A percentile compares a stretch with the other conserved stretches of the same genome.
Conservation (phyloP, 805 yeast species). For the Wickerhamiella azymoides region DNA sequence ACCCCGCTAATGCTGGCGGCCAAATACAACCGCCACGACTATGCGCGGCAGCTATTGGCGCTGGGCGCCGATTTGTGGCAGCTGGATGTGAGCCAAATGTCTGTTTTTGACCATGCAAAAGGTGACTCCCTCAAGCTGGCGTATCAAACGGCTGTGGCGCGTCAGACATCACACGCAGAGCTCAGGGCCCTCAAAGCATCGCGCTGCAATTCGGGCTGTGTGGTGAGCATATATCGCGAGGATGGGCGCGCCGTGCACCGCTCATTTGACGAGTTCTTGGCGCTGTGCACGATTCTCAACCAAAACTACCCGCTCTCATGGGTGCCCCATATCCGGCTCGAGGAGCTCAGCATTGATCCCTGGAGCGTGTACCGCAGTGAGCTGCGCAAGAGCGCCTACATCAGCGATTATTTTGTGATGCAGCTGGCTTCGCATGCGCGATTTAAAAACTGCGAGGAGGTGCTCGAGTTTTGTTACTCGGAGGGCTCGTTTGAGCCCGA, state of each 20-base stretch:
- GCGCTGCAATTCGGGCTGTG: slow-evolving; percentile 1
- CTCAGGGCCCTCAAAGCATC: slow-evolving; percentile 5
- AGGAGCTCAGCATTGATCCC: slow-evolving; percentile 21
- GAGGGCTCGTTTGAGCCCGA: slow-evolving; percentile 22
- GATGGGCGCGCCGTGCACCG: slow-evolving; percentile 21
- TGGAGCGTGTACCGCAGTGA: slow-evolving; percentile 21
- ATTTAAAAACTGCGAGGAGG: slow-evolving; percentile 25
- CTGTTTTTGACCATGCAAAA: slow-evolving; percentile 26
- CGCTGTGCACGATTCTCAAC: slow-evolving; percentile 23
- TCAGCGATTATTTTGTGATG: slow-evolving; percentile 37
- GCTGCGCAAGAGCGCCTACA: slow-evolving; percentile 30
- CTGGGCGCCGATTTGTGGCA: slow-evolving; percentile 37
- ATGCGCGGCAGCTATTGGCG: slow-evolving; percentile 36
- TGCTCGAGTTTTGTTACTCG: slow-evolving; percentile 30
- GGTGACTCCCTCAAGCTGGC: slow-evolving; percentile 13
- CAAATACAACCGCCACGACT: slow-evolving; percentile 52
- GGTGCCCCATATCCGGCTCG: slow-evolving; percentile 24
- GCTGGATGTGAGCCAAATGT: slow-evolving; percentile 20
- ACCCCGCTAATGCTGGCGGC: slow-evolving; percentile 63
- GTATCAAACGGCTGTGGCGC: slow-evolving; percentile 9
- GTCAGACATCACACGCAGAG: slow-evolving; percentile 15
- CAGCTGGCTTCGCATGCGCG: slow-evolving; percentile 28
- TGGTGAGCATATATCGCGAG: slow-evolving; percentile 10
- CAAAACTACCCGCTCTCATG: slow-evolving; percentile 27
- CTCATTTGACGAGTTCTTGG: slow-evolving; percentile 23